Conservation (phyloP, 257 asterid genomes). For the Avicennia marina region DNA sequence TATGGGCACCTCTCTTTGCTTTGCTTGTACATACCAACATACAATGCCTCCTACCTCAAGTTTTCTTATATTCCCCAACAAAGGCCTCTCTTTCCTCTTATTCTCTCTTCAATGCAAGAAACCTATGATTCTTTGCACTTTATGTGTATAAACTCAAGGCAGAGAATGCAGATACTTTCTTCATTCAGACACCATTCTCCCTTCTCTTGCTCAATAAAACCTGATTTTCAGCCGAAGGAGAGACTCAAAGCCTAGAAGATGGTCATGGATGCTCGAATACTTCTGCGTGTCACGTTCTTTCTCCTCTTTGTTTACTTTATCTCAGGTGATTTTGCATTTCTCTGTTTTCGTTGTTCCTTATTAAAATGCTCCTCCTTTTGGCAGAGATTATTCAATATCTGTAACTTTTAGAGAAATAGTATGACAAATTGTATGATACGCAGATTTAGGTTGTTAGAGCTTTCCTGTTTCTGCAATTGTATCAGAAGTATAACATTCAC, state of each 20-base stretch:
- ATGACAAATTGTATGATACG: too few species aligned
- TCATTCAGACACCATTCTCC: conserved; percentile 26
- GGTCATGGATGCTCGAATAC: conserved; percentile 31
- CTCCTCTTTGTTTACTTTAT: conserved; percentile 37
- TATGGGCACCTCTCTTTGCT: not conserved
- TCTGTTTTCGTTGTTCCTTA: too few species aligned
- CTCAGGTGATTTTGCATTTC: conserved; percentile 49
- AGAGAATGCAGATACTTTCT: not conserved
- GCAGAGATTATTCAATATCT: too few species aligned
- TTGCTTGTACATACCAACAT: not conserved
- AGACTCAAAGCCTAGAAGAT: conserved; percentile 2
- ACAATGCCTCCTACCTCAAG: not conserved
- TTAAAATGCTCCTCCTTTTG: too few species aligned
- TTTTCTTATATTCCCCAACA: not conserved
- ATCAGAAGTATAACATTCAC: too few species aligned
- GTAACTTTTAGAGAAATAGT: too few species aligned
- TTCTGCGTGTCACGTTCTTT: conserved; percentile 25
- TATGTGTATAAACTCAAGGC: conserved; percentile 34
- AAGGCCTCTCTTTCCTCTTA: not conserved
- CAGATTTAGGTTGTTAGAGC: too few species aligned
- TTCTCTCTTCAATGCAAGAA: conserved; percentile 51
- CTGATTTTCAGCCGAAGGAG: not conserved
- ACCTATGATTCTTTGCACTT: conserved; percentile 67
- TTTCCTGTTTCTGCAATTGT: too few species aligned
- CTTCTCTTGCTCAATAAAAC: conserved; percentile 16